These are phyloP conservation scores for Musa acuminata DNA, from an alignment of 176 grass and related monocot genomes.

Conservation along the genomic window DNA sequence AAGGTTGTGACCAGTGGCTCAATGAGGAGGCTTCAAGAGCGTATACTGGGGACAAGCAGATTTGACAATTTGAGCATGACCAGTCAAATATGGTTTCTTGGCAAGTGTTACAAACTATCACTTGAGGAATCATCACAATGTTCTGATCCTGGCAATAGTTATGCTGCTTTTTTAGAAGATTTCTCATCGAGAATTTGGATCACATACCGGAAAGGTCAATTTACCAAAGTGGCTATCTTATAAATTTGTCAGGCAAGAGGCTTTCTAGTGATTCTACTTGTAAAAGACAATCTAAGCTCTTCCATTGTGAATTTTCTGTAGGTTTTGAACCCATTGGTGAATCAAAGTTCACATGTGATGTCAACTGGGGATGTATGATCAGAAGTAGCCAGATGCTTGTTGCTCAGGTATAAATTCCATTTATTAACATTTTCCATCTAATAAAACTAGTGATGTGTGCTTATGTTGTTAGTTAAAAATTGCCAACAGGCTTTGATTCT, in stretches of 20 bases:
- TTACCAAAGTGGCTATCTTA: neutral
- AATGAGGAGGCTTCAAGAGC: slow-evolving; percentile 72
- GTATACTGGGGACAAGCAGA: slow-evolving; percentile 27
- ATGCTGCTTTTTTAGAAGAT: slow-evolving; percentile 52
- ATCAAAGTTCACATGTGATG: slow-evolving; percentile 71
- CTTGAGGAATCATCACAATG: slow-evolving; percentile 32
- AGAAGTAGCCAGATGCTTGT: slow-evolving; percentile 99
- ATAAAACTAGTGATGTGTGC: neutral
- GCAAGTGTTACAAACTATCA: slow-evolving; percentile 58
- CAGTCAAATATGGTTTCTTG: slow-evolving; percentile 72
- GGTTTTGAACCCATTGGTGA: slow-evolving; percentile 68
- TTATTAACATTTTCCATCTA: slow-evolving; percentile 1
- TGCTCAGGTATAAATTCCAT: slow-evolving; percentile 36
- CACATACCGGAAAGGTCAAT: slow-evolving; percentile 82
- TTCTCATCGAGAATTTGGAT: slow-evolving; percentile 92
- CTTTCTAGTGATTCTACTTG: too few species aligned
- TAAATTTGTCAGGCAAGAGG: neutral
- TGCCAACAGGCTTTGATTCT: slow-evolving; percentile 64
- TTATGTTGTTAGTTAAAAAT: slow-evolving; percentile 15
- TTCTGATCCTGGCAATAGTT: slow-evolving; percentile 20
- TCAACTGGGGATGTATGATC: slow-evolving; percentile 98
- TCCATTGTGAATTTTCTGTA: slow-evolving; percentile 8
- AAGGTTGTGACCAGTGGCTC: slow-evolving; percentile 42
- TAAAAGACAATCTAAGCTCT: neutral
- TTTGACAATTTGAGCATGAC: slow-evolving; percentile 29